Evolutionary conservation across 306 rosid genomes (phyloP).

Genomic region (Senna tora): DNA sequence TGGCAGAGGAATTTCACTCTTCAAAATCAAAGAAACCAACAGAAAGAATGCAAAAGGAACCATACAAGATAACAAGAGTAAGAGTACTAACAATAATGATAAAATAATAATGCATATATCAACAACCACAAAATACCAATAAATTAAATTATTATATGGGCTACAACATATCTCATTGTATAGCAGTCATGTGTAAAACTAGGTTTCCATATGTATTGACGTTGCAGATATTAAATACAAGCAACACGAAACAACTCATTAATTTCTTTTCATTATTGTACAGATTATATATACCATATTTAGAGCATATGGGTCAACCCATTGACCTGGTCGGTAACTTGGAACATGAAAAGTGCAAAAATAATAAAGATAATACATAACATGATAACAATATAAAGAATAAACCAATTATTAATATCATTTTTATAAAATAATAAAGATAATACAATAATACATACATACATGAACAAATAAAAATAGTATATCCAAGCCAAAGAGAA

Average conservation of each 20-base stretch:
- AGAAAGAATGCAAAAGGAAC: conserved; percentile 14
- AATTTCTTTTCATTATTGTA: not conserved
- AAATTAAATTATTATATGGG: conserved; percentile 11
- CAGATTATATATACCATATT: conserved; percentile 6
- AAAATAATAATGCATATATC: conserved; percentile 7
- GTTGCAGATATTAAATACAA: not conserved
- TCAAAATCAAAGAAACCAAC: conserved; percentile 34
- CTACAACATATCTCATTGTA: not conserved
- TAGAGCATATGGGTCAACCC: conserved; percentile 3
- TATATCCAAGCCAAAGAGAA: conserved; percentile 23
- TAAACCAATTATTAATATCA: not conserved
- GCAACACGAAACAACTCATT: not conserved
- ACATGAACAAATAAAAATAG: not conserved
- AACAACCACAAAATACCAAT: conserved; percentile 22
- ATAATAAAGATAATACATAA: too few relatives aligned
- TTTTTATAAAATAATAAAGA: not conserved
- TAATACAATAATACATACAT: not conserved
- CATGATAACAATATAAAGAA: not conserved
- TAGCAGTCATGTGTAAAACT: not conserved
- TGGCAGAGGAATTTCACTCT: conserved; percentile 37
- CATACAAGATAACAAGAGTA: conserved; percentile 21
- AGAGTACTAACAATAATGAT: not conserved
- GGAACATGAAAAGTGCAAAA: not conserved
- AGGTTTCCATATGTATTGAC: not conserved
- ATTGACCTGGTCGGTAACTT: not conserved